A percentile compares a stretch with the other conserved stretches of the same genome.
These are phyloP conservation scores for Colletotrichum chlorophyti DNA, from an alignment of 2,329 filamentous ascomycete genomes.

Conservation along the genomic window DNA sequence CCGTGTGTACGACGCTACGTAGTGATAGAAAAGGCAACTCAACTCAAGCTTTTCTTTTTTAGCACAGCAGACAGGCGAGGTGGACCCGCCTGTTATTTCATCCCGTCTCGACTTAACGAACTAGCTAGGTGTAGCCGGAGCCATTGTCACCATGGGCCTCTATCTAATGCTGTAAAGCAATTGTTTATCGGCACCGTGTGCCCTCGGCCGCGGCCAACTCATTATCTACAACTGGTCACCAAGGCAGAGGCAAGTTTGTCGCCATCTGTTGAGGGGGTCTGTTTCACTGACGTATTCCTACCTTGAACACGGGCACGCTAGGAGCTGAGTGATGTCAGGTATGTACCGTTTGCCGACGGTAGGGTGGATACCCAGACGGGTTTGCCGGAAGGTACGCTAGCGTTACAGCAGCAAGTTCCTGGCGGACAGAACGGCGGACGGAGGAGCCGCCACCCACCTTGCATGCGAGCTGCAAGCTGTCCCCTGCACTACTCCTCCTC, in stretches of 20 bases:
- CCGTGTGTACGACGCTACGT: too few species aligned
- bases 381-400: conserved; percentile 11
- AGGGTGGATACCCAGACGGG: conserved; percentile 12
- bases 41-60: conserved; percentile 5
- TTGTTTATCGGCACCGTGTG: neutral
- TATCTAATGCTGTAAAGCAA: conserved; percentile 4
- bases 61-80: neutral
- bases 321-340: too few species aligned
- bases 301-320: too few species aligned
- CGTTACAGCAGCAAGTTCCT: conserved; percentile 1
- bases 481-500: neutral
- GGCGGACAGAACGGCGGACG: conserved; percentile 5
- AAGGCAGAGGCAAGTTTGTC: too few species aligned
- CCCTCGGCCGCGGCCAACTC: neutral
- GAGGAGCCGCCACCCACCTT: conserved; percentile 17
- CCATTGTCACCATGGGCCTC: neutral
- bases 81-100: too few species aligned
- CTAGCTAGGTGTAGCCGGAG: neutral
- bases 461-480: conserved; percentile 2
- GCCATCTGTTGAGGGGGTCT: too few species aligned
- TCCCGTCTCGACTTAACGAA: conserved; percentile 2
- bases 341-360: conserved; percentile 11
- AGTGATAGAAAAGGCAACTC: neutral
- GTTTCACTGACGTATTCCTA: conserved; percentile 5
- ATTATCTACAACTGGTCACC: neutral